Evolutionary conservation across 306 rosid species (phyloP).

Genomic region (Pyrus communis): DNA sequence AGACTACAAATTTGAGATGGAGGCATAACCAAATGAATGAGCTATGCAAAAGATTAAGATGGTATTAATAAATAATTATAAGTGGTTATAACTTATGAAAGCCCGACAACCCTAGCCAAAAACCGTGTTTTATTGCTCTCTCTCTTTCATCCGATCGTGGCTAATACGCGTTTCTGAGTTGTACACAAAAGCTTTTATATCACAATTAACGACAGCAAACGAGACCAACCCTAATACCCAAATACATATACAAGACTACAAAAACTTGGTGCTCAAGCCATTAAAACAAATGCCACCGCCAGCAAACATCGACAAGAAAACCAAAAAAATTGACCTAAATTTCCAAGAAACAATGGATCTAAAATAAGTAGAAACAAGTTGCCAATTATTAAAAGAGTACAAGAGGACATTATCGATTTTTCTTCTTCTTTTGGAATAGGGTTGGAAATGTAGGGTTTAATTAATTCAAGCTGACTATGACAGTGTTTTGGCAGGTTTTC

Average conservation of each 20-base stretch:
- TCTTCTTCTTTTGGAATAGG: background rate
- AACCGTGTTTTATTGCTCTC: background rate
- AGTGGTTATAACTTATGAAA: background rate
- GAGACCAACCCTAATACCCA: background rate
- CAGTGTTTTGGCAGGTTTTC: background rate
- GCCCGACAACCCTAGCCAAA: background rate
- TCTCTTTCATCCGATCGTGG: background rate
- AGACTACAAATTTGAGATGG: no score
- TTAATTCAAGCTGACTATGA: background rate
- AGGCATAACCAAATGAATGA: background rate
- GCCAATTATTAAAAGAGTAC: background rate
- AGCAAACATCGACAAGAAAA: background rate
- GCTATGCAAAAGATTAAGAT: background rate
- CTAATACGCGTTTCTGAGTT: slow-evolving; percentile 17
- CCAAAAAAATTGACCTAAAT: background rate
- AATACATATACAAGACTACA: background rate
- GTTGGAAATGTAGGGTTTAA: background rate
- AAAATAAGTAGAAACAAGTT: background rate
- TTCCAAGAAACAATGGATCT: slow-evolving; percentile 6
- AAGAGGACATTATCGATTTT: background rate
- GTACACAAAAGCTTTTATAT: background rate
- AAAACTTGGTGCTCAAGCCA: background rate
- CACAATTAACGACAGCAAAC: background rate
- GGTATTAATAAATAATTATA: no score
- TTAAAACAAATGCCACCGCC: background rate